Percentiles rank a stretch among this genome's conserved stretches.
phyloP scores from a whole-genome alignment of 805 yeast genomes.

The Sugiyamaella smithiae region DNA sequence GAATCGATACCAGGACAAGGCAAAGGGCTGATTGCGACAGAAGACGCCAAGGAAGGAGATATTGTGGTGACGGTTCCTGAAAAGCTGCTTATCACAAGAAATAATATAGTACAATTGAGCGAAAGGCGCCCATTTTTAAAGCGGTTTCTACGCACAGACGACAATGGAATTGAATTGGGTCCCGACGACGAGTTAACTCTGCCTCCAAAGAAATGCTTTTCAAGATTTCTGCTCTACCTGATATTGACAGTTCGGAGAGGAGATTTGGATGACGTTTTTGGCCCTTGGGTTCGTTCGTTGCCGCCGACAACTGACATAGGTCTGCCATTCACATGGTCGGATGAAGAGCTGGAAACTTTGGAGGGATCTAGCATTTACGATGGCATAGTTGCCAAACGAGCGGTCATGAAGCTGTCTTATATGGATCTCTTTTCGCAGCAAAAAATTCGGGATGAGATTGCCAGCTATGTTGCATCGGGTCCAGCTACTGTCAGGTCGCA shows the following conservation, averaged over 20 bases:
- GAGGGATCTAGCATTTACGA: slow-evolving; percentile 28
- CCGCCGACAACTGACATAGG: slow-evolving; percentile 29
- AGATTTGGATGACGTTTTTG: slow-evolving; percentile 20
- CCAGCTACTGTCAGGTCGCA: background rate
- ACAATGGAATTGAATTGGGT: slow-evolving; percentile 9
- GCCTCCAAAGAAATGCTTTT: slow-evolving; percentile 17
- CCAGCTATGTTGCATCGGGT: slow-evolving; percentile 15
- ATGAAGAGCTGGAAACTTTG: slow-evolving; percentile 26
- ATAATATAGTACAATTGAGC: slow-evolving; percentile 10
- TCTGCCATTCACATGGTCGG: slow-evolving; percentile 32
- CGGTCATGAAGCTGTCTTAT: slow-evolving; percentile 24
- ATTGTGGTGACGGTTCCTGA: slow-evolving; percentile 15
- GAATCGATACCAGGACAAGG: slow-evolving; percentile 11
- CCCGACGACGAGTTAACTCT: slow-evolving; percentile 2
- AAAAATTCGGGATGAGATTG: slow-evolving; percentile 14
- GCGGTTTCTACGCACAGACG: slow-evolving; percentile 9
- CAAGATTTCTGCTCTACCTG: slow-evolving; percentile 20
- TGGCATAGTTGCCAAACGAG: slow-evolving; percentile 27
- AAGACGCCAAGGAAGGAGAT: background rate
- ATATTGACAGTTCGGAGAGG: slow-evolving; percentile 19
- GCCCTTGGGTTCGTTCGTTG: slow-evolving; percentile 26
- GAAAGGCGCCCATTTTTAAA: slow-evolving; percentile 9
- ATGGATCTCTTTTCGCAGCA: slow-evolving; percentile 18
- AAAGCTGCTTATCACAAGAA: slow-evolving; percentile 15
- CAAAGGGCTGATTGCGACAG: slow-evolving; percentile 11